These are phyloP conservation scores for Melampsora americana DNA, from an alignment of 1,284 basidiomycete species.

Conservation along the genomic window DNA sequence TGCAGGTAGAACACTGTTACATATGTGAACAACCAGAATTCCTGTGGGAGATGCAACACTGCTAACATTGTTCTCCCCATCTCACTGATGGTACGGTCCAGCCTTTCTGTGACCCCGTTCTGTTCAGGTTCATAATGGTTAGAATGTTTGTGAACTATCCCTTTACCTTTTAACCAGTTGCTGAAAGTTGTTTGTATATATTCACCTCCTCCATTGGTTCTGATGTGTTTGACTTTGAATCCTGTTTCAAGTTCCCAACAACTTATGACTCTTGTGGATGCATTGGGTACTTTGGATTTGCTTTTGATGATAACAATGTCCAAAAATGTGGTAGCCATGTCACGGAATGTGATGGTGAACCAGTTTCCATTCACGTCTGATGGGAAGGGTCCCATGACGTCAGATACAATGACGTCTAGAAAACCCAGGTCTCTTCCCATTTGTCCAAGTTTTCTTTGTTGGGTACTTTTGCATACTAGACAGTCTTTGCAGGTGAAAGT, in stretches of 20 bases:
- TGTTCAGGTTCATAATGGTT: background rate
- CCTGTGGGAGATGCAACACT: too few relatives aligned
- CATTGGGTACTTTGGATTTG: background rate
- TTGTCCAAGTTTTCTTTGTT: background rate
- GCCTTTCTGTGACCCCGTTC: background rate
- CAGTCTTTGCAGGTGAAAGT: slow-evolving; percentile 25
- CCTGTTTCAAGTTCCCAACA: background rate
- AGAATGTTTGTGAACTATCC: background rate
- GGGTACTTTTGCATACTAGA: slow-evolving; percentile 11
- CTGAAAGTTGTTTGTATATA: too few relatives aligned
- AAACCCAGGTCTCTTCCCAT: background rate
- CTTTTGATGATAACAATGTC: background rate
- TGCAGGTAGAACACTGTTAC: slow-evolving; percentile 3
- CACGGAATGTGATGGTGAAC: too few relatives aligned
- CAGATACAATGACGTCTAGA: too few relatives aligned
- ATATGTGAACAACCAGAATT: too few relatives aligned
- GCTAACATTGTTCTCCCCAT: background rate
- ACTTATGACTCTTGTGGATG: background rate
- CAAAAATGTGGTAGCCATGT: slow-evolving; percentile 16
- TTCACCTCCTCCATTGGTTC: slow-evolving; percentile 1
- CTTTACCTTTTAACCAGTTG: background rate
- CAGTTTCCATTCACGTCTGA: too few relatives aligned
- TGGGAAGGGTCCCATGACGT: too few relatives aligned
- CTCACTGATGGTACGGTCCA: background rate
- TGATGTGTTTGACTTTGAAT: background rate